Percentiles rank a stretch among this genome's conserved stretches.
These are phyloP conservation scores for Dioszegia aurantiaca DNA, from an alignment of 768 basidiomycete genomes.

Conservation along the genomic window DNA sequence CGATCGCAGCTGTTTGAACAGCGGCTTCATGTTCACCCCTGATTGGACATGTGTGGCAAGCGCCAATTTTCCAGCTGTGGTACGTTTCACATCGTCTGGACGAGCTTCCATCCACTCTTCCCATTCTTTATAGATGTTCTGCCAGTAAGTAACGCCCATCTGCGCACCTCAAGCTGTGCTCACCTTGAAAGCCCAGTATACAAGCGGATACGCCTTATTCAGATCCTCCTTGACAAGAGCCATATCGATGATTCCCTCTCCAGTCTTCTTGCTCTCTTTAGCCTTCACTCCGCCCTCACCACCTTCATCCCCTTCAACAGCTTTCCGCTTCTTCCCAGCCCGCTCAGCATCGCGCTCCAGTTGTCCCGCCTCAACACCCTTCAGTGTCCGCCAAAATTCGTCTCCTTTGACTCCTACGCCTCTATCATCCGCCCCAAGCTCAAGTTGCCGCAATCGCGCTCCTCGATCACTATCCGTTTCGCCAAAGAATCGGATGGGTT, in stretches of 20 bases:
- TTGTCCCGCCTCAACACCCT: conserved; percentile 61
- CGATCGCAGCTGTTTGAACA: conserved; percentile 85
- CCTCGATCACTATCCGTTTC: conserved; percentile 93
- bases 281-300: conserved; percentile 17
- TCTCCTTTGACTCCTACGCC: conserved; percentile 59
- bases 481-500: conserved; percentile 90
- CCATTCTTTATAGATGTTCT: conserved; percentile 88
- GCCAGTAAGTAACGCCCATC: background rate
- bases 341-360: conserved; percentile 52
- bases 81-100: conserved; percentile 81
- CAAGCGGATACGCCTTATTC: conserved; percentile 91
- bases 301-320: conserved; percentile 47
- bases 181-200: conserved; percentile 87
- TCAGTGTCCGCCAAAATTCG: conserved; percentile 68
- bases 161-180: conserved; percentile 10
- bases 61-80: conserved; percentile 87
- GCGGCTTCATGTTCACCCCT: conserved; percentile 91
- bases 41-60: conserved; percentile 94
- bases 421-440: conserved; percentile 77
- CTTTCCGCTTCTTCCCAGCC: conserved; percentile 27
- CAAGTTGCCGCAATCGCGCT: conserved; percentile 82
- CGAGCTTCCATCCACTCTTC: conserved; percentile 90
- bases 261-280: conserved; percentile 52
- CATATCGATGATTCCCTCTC: conserved; percentile 69
- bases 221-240: conserved; percentile 81